Evolutionary conservation across 208 protist genomes (phyloP).

Genomic region (Leishmania aethiopica): DNA sequence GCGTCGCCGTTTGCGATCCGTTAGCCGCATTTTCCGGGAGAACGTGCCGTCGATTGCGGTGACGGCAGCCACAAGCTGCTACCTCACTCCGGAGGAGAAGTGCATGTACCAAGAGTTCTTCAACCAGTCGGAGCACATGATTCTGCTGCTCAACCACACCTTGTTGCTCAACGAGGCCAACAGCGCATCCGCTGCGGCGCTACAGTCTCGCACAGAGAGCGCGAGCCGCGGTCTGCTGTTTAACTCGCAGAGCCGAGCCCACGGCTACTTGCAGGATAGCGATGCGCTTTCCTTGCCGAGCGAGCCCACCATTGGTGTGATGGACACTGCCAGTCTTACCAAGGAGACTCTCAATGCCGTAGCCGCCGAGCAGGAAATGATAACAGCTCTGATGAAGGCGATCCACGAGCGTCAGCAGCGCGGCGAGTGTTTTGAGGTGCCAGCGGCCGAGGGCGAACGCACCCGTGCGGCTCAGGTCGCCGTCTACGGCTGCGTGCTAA

Average conservation of each 20-base stretch:
- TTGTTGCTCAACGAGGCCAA: constrained; percentile 44
- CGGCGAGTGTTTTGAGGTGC: constrained; percentile 44
- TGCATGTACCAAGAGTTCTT: constrained; percentile 88
- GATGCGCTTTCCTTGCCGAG: constrained; percentile 8
- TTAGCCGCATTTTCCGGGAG: constrained; percentile 71
- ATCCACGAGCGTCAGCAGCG: constrained; percentile 55
- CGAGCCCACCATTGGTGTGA: constrained; percentile 26
- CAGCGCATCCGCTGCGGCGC: constrained; percentile 1
- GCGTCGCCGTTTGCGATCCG: constrained; percentile 66
- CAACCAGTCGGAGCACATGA: constrained; percentile 82
- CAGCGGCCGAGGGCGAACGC: constrained; percentile 44
- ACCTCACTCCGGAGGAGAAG: constrained; percentile 80
- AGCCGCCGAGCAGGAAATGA: constrained; percentile 62
- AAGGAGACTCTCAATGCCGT: constrained; percentile 55
- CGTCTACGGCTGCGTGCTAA: constrained; percentile 81
- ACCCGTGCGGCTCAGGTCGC: constrained; percentile 61
- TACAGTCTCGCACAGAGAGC: background rate
- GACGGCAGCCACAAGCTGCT: constrained; percentile 66
- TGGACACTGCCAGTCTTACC: constrained; percentile 22
- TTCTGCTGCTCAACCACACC: constrained; percentile 67
- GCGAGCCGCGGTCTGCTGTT: constrained; percentile 1
- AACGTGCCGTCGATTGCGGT: constrained; percentile 54
- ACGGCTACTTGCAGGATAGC: constrained; percentile 5
- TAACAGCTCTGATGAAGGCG: constrained; percentile 56
- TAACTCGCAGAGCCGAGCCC: constrained; percentile 5